Percentiles rank a stretch among this genome's conserved stretches.
Evolutionary conservation across 805 yeast genomes (phyloP).

Genomic region (Schwanniomyces polymorphus): DNA sequence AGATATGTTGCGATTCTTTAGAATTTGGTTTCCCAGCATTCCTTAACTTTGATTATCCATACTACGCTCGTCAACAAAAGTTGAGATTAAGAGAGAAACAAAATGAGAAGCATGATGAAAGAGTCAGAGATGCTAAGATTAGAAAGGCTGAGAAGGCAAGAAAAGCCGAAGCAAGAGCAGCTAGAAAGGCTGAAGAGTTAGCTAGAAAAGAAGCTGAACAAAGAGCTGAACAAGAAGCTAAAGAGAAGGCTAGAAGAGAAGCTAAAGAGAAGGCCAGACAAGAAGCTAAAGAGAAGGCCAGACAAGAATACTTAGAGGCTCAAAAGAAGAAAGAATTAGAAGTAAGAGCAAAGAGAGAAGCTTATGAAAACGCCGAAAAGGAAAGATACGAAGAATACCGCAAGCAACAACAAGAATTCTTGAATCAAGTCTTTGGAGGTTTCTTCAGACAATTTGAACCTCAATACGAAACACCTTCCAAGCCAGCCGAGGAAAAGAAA

Average conservation of each 20-base stretch:
- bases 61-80: not conserved
- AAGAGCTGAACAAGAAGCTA: conserved; percentile 3
- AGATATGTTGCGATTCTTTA: conserved; percentile 3
- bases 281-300: conserved; percentile 1
- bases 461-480: conserved; percentile 7
- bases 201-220: conserved; percentile 3
- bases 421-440: conserved; percentile 18
- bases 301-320: too few relatives aligned
- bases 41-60: conserved; percentile 1
- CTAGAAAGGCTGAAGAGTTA: conserved; percentile 1
- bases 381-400: conserved; percentile 2
- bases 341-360: not conserved
- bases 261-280: conserved; percentile 3
- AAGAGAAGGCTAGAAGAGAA: conserved; percentile 3
- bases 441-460: not conserved
- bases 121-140: not conserved
- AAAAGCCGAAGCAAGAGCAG: conserved; percentile 1
- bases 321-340: conserved; percentile 3
- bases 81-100: conserved; percentile 2
- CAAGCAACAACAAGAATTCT: conserved; percentile 25
- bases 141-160: conserved; percentile 3
- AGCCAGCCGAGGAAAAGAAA: conserved; percentile 1
- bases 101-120: conserved; percentile 3
- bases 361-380: conserved; percentile 6
- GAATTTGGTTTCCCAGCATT: conserved; percentile 6